Base-by-base conservation (phyloP, 805 yeast species). In the Zygosaccharomyces rouxii region DNA sequence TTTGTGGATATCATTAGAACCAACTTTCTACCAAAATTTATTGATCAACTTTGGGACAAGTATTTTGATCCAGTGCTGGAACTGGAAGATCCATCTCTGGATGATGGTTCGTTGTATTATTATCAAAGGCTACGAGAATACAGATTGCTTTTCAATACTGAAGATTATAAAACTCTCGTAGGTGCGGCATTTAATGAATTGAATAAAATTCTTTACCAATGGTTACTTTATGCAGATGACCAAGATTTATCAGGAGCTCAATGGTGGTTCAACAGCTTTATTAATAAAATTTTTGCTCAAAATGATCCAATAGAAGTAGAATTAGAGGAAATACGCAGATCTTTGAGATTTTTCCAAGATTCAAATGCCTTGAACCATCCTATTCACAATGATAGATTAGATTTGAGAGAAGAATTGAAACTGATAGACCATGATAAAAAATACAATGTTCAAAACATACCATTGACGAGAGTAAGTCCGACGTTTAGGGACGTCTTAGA, bases 401-500 rank as follows among this genome's bases (percentile, higher is more conserved):
- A 55, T 38, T 25, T 64, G 9, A 10, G 22, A 4, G 43, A 33
- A 1, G 44, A 47, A n/a, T 33, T 56, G 13, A 43, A 50, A 2
- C 16, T 43, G 16, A 23, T 28, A 10, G 46, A 35, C 25, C 13
- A 33, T 3, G 19, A 11, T 11, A 29, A 42, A 5, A 42, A 51
- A 11, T 46, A 51, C 50, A 31, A 60, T 50, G 44, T 65, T 57
- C 43, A 58, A 56, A 49, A 55, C 4, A 67, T 76, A 4, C 80
- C 82, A 0, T 54, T 73, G 9, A 68, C 70, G 33, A 70, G 69
- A 38, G 64, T 79, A 1, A 55, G 66, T 26, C 69, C 76, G 3
- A 71, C 86, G 0, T 82, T 83, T 59, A 81, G 74, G 53, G 88
- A 86, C 46, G 82, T 88, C 16, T 78, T 87, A 2, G 79, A 76